Evolutionary conservation across 768 basidiomycete species (phyloP).

Genomic region (Mycena rebaudengoi): DNA sequence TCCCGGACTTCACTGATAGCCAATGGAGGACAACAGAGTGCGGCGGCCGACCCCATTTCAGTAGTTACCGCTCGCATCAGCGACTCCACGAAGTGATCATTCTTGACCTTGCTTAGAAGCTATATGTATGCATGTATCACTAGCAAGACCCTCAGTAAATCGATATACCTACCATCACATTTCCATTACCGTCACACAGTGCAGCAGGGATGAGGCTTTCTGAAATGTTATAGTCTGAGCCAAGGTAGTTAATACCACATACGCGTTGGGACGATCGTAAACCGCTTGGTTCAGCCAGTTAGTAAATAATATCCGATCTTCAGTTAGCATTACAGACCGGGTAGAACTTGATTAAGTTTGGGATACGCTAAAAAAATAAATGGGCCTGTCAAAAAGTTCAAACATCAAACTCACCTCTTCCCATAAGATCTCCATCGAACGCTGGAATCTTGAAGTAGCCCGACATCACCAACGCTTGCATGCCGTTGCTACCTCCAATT

Average conservation of each 20-base stretch:
- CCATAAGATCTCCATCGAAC: conserved; percentile 58
- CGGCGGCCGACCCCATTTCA: conserved; percentile 63
- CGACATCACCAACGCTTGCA: conserved; percentile 45
- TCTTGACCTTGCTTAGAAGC: conserved; percentile 55
- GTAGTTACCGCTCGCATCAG: conserved; percentile 56
- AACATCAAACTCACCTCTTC: conserved; percentile 45
- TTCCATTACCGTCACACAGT: conserved; percentile 41
- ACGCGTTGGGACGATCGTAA: conserved; percentile 43
- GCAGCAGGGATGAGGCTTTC: conserved; percentile 39
- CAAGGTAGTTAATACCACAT: neutral
- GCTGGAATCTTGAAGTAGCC: conserved; percentile 51
- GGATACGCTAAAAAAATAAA: conserved; percentile 36
- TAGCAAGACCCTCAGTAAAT: neutral
- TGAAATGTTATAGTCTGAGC: neutral
- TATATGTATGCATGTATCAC: conserved; percentile 5
- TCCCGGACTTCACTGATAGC: conserved; percentile 42
- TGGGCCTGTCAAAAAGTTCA: conserved; percentile 31
- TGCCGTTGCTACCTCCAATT: conserved; percentile 56
- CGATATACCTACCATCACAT: conserved; percentile 32
- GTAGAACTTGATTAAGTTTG: conserved; percentile 41
- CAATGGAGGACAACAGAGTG: conserved; percentile 52
- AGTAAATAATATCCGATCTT: neutral
- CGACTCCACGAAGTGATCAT: conserved; percentile 52
- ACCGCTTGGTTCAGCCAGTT: conserved; percentile 32
- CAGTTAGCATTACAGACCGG: conserved; percentile 27